Conservation (phyloP, 2,329 filamentous ascomycete species). For the Curvularia sp. region DNA sequence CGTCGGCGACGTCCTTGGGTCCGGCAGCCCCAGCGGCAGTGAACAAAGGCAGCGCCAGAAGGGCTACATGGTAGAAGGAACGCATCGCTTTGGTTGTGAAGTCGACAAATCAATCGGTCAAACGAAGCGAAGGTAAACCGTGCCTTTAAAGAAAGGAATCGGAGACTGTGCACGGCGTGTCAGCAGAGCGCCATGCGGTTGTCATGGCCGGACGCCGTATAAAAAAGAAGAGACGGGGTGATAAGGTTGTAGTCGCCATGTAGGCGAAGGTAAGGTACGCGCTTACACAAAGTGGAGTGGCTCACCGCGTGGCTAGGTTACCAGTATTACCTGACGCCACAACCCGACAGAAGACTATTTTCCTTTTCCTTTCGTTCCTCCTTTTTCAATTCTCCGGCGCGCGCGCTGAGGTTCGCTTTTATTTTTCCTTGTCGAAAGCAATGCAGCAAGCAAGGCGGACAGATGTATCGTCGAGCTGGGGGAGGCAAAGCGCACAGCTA, state of each 20-base stretch:
- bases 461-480: neutral
- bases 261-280: neutral
- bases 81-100: slow-evolving; percentile 34
- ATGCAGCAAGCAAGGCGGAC: neutral
- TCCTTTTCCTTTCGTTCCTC: neutral
- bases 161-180: slow-evolving; percentile 24
- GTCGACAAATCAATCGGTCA: neutral
- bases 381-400: neutral
- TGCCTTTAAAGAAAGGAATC: slow-evolving; percentile 14
- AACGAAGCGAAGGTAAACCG: slow-evolving; percentile 14
- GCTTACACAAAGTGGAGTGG: slow-evolving; percentile 2
- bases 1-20: slow-evolving; percentile 26
- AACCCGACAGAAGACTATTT: neutral
- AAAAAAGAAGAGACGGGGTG: slow-evolving; percentile 12
- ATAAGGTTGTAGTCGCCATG: slow-evolving; percentile 4
- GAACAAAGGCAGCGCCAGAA: slow-evolving; percentile 44
- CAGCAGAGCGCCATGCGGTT: slow-evolving; percentile 26
- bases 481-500: neutral
- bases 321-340: slow-evolving; percentile 1
- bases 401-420: neutral
- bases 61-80: slow-evolving; percentile 37
- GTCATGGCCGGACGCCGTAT: slow-evolving; percentile 12
- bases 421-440: neutral
- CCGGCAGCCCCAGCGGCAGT: slow-evolving; percentile 30
- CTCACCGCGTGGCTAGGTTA: slow-evolving; percentile 13